A percentile compares a stretch with the other conserved stretches of the same genome.
These are phyloP conservation scores for Collybiopsis luxurians DNA, from an alignment of 768 basidiomycete genomes.

Conservation along the genomic window DNA sequence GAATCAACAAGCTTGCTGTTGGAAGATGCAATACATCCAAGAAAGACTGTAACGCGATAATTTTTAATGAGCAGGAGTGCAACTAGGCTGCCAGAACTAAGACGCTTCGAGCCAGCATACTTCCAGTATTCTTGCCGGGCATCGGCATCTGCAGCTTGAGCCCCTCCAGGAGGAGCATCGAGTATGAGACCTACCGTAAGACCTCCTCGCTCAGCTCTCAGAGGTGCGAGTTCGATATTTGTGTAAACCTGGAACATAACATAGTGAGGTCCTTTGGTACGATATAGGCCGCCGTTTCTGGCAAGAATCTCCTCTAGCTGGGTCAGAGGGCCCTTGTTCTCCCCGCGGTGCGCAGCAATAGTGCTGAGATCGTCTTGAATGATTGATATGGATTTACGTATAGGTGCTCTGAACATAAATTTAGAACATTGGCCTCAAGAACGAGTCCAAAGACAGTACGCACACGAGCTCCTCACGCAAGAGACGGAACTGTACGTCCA, in stretches of 20 bases:
- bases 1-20: conserved; percentile 44
- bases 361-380: conserved; percentile 42
- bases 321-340: conserved; percentile 22
- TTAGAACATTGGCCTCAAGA: neutral
- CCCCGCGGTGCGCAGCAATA: conserved; percentile 5
- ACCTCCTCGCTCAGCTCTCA: conserved; percentile 50
- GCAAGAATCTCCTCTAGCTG: conserved; percentile 43
- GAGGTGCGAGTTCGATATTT: conserved; percentile 41
- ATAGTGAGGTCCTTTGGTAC: conserved; percentile 39
- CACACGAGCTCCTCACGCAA: conserved; percentile 72
- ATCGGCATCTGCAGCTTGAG: conserved; percentile 35
- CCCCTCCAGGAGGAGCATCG: conserved; percentile 54
- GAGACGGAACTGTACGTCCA: conserved; percentile 76
- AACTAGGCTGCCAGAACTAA: conserved; percentile 61
- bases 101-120: conserved; percentile 51
- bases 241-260: conserved; percentile 66
- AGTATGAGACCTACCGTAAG: conserved; percentile 45
- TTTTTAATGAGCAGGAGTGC: conserved; percentile 50
- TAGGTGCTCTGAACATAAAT: conserved; percentile 39
- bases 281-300: conserved; percentile 59
- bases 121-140: conserved; percentile 60
- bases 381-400: conserved; percentile 48
- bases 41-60: conserved; percentile 36
- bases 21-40: conserved; percentile 50
- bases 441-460: conserved; percentile 16